Evolutionary conservation across 371 early-diverging fungal species (phyloP).

Genomic region (Mucor indicus): DNA sequence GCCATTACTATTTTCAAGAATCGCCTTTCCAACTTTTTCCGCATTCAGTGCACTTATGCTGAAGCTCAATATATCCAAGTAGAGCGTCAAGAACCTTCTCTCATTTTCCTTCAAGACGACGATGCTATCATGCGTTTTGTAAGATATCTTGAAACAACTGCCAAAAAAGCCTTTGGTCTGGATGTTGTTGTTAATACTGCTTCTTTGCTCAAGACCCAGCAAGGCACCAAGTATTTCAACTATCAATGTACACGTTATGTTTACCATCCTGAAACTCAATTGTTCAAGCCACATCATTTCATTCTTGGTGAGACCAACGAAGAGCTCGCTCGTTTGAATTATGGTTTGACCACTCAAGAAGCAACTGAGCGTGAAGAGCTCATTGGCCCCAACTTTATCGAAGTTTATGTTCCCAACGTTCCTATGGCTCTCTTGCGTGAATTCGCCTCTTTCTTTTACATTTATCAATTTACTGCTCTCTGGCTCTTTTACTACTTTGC

Average conservation of each 20-base stretch:
- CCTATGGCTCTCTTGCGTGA: slow-evolving; percentile 56
- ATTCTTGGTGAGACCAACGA: slow-evolving; percentile 52
- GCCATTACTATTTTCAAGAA: slow-evolving; percentile 39
- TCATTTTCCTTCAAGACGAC: slow-evolving; percentile 14
- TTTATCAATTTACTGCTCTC: slow-evolving; percentile 75
- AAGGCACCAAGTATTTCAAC: slow-evolving; percentile 63
- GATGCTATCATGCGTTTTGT: slow-evolving; percentile 9
- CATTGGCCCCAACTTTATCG: slow-evolving; percentile 71
- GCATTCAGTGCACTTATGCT: slow-evolving; percentile 51
- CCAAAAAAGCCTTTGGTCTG: slow-evolving; percentile 27
- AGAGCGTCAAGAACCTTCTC: slow-evolving; percentile 50
- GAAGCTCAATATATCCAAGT: slow-evolving; percentile 63
- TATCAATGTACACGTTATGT: slow-evolving; percentile 76
- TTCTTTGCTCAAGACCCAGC: slow-evolving; percentile 42
- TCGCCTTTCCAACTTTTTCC: slow-evolving; percentile 64
- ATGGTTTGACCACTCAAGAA: slow-evolving; percentile 57
- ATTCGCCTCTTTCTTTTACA: slow-evolving; percentile 73
- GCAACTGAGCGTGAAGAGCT: slow-evolving; percentile 59
- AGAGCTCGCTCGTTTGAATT: slow-evolving; percentile 36
- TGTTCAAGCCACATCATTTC: slow-evolving; percentile 59
- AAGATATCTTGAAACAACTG: slow-evolving; percentile 19
- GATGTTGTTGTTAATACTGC: slow-evolving; percentile 43
- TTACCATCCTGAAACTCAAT: slow-evolving; percentile 12
- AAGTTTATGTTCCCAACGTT: slow-evolving; percentile 59
- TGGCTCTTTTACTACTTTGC: slow-evolving; percentile 74